Conservation (phyloP, 495 filamentous ascomycete genomes). For the Aspergillus saccharolyticus region DNA sequence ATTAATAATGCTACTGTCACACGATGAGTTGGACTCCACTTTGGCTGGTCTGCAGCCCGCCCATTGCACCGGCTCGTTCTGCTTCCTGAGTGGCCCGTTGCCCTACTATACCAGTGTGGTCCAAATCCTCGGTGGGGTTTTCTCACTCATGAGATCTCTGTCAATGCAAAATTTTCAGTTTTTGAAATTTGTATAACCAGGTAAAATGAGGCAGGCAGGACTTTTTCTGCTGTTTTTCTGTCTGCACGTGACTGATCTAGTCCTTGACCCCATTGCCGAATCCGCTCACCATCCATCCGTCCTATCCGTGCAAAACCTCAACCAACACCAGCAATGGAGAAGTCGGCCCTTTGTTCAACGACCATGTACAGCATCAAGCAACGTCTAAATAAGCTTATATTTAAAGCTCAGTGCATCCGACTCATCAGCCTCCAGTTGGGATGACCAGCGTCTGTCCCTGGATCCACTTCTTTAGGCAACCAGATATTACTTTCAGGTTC, state of each 20-base stretch:
- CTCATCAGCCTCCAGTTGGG: conserved; percentile 6
- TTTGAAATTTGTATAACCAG: not conserved
- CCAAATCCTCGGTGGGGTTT: not conserved
- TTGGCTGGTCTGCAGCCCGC: not conserved
- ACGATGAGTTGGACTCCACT: not conserved
- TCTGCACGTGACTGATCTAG: not conserved
- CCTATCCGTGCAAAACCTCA: not conserved
- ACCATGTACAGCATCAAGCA: not conserved
- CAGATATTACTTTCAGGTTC: conserved; percentile 3
- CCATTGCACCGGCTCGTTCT: not conserved
- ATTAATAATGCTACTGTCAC: not conserved
- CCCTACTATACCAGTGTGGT: not conserved
- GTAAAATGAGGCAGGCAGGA: not conserved
- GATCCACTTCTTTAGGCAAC: conserved; percentile 22
- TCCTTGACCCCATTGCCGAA: not conserved
- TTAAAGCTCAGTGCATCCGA: conserved; percentile 6
- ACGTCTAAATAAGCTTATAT: conserved; percentile 23
- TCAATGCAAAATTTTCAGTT: not conserved
- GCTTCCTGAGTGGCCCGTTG: not conserved
- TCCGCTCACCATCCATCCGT: not conserved
- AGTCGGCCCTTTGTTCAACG: not conserved
- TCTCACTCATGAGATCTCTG: not conserved
- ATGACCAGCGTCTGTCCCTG: not conserved
- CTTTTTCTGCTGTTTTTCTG: not conserved
- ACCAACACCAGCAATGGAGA: not conserved